Base-by-base conservation (phyloP, 1,139 yeast species). In the Sugiyamaella sp. region DNA sequence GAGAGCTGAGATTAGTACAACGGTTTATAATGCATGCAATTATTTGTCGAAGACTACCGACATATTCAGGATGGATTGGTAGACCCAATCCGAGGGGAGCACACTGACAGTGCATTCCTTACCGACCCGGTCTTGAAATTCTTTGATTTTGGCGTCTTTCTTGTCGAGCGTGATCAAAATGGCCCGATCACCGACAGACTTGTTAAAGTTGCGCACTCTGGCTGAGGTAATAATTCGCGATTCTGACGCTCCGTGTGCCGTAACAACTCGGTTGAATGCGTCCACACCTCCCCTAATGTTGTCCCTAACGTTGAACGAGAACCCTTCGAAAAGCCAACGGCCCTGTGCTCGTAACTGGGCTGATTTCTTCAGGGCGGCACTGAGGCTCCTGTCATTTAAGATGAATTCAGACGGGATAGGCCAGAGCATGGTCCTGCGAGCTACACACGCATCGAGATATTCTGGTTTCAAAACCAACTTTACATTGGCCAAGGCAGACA, bases 281-380 rank as follows among this genome's bases (percentile, higher is more conserved):
- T 79, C 79, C 2, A 75, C 70, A 0, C 95, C 90, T 24, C 95
- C 96, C n/a, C 82, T 80, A 32, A 86, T 74, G 49, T 81, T 82
- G 1, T 80, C 66, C 0, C 89, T 79, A 2, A 89, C 70, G 62
- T 85, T 85, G 56, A 90, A 73, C 2, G 69, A 67, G 32, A 78
- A 62, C 0, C 75, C 79, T 2, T 69, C 60, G 61, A 87, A 83
- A 1, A 73, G 66, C 0, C 77, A 37, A 9, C 46, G 49, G n/a
- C 58, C 61, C 14, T 67, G 63, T 25, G 62, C 65, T 5, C 74
- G 66, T 3, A 55, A 37, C 12, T 42, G 22, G 17, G 44, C 27
- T 2, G 57, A 53, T 17, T 67, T 62, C 19, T 58, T 52, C 8
- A 72, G 53, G 16, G 74, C 60, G 16, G 62, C 60, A 9, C 57